Evolutionary conservation across 208 protist genomes (phyloP).

Genomic region (Trypanosoma caninum): DNA sequence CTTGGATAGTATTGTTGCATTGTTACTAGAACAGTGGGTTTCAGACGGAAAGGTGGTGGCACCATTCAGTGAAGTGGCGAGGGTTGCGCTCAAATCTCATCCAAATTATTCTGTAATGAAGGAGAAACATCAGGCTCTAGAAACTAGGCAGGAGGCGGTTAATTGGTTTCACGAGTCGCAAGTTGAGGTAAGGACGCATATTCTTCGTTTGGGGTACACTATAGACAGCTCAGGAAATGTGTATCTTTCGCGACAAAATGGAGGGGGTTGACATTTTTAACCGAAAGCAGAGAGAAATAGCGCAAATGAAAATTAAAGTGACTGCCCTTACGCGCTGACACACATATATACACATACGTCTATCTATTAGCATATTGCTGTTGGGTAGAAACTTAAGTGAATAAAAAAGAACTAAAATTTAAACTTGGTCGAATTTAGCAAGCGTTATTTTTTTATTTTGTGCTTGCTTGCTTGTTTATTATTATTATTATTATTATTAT

Average conservation of each 20-base stretch:
- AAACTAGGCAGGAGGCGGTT: conserved; percentile 51
- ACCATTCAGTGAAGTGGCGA: conserved; percentile 57
- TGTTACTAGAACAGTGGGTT: conserved; percentile 25
- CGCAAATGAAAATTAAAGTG: too few relatives aligned
- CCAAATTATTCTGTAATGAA: conserved; percentile 53
- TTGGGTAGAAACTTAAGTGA: too few relatives aligned
- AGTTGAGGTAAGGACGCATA: conserved; percentile 34
- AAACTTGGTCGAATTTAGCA: too few relatives aligned
- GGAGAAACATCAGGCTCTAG: conserved; percentile 40
- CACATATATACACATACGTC: too few relatives aligned
- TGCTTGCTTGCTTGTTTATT: background rate
- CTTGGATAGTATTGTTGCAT: conserved; percentile 17
- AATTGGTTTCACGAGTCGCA: conserved; percentile 64
- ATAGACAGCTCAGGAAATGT: conserved; percentile 62
- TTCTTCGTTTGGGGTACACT: conserved; percentile 44
- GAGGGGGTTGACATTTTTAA: background rate
- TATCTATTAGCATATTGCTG: too few relatives aligned
- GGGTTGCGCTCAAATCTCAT: conserved; percentile 63
- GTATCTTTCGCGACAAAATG: conserved; percentile 25
- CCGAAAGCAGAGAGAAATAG: background rate
- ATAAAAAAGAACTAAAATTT: too few relatives aligned
- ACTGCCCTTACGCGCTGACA: too few relatives aligned
- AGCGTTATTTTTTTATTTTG: background rate
- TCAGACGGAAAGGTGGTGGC: conserved; percentile 21
- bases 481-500: conserved; percentile 4